phyloP scores from a whole-genome alignment of 2,329 filamentous ascomycete species.

The Colletotrichum cordylinicola region DNA sequence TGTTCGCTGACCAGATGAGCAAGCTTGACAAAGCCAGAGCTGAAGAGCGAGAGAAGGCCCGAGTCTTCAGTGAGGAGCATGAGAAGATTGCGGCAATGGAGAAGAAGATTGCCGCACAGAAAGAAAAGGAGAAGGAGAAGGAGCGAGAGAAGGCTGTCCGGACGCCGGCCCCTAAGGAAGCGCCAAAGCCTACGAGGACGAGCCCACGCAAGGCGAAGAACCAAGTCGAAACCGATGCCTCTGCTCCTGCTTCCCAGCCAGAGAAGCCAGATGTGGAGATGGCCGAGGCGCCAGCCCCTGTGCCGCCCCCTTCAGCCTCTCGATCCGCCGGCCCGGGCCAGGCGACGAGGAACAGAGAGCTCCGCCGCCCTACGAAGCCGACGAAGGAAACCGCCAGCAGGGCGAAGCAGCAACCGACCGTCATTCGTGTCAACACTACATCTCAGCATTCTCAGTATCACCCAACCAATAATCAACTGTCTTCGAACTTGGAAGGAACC shows the following conservation, averaged over 20 bases:
- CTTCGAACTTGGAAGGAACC: constrained; percentile 65
- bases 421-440: constrained; percentile 73
- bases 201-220: constrained; percentile 58
- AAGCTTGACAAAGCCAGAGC: constrained; percentile 72
- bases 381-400: constrained; percentile 64
- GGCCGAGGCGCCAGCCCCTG: constrained; percentile 57
- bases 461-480: constrained; percentile 61
- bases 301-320: constrained; percentile 67
- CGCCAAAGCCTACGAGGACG: constrained; percentile 49
- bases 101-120: constrained; percentile 57
- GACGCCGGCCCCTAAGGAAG: constrained; percentile 41
- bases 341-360: constrained; percentile 54
- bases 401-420: constrained; percentile 71
- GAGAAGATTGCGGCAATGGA: constrained; percentile 60
- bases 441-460: constrained; percentile 67
- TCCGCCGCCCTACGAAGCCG: constrained; percentile 67
- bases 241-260: constrained; percentile 26
- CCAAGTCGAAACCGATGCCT: constrained; percentile 36
- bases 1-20: constrained; percentile 63
- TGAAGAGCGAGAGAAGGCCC: constrained; percentile 73
- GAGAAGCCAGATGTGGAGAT: constrained; percentile 58
- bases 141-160: constrained; percentile 21
- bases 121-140: constrained; percentile 51
- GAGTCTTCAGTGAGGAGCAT: constrained; percentile 62
- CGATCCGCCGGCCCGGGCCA: constrained; percentile 54